A percentile compares a stretch with the other conserved stretches of the same genome.
Conservation (phyloP, 352 stramenopile species). For the Globisporangium ultimum region DNA sequence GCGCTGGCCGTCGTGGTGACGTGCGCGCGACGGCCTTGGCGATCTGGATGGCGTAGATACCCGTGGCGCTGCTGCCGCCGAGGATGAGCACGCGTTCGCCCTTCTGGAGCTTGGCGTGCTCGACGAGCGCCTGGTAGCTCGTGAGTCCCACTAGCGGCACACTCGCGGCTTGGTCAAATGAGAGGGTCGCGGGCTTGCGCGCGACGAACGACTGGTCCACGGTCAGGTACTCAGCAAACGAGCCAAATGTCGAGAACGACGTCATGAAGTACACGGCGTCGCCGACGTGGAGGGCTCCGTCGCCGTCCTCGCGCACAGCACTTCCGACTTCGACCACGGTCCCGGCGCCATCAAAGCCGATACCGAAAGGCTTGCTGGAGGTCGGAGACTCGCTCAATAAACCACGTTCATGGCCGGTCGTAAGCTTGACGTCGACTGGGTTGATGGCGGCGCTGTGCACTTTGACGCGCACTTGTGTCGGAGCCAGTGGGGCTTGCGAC, state of each 20-base stretch:
- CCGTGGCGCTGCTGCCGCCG: slow-evolving; percentile 17
- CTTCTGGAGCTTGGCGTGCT: slow-evolving; percentile 16
- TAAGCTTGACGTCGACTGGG: slow-evolving; percentile 63
- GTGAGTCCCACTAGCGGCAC: slow-evolving; percentile 21
- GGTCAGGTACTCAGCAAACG: slow-evolving; percentile 16
- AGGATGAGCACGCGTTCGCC: slow-evolving; percentile 28
- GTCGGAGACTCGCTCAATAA: slow-evolving; percentile 17
- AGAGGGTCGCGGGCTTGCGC: slow-evolving; percentile 22
- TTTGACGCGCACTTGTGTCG: slow-evolving; percentile 49
- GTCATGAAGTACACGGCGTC: slow-evolving; percentile 42
- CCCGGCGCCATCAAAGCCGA: slow-evolving; percentile 68
- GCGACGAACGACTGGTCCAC: slow-evolving; percentile 17
- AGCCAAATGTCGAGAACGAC: background rate
- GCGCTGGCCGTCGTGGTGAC: slow-evolving; percentile 17
- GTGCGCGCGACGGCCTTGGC: slow-evolving; percentile 14
- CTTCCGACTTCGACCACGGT: slow-evolving; percentile 50
- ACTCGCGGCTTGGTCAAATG: slow-evolving; percentile 22
- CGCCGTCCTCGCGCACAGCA: slow-evolving; percentile 18
- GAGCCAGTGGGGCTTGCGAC: slow-evolving; percentile 9
- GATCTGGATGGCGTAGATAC: slow-evolving; percentile 25
- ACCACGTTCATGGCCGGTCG: background rate
- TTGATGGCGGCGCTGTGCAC: slow-evolving; percentile 61
- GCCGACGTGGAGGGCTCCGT: slow-evolving; percentile 33
- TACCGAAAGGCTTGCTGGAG: slow-evolving; percentile 26
- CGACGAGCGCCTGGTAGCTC: slow-evolving; percentile 19